Percentiles rank a stretch among this genome's conserved stretches.
Conservation (phyloP, 208 protist genomes). For the Trypanosoma grayi region DNA sequence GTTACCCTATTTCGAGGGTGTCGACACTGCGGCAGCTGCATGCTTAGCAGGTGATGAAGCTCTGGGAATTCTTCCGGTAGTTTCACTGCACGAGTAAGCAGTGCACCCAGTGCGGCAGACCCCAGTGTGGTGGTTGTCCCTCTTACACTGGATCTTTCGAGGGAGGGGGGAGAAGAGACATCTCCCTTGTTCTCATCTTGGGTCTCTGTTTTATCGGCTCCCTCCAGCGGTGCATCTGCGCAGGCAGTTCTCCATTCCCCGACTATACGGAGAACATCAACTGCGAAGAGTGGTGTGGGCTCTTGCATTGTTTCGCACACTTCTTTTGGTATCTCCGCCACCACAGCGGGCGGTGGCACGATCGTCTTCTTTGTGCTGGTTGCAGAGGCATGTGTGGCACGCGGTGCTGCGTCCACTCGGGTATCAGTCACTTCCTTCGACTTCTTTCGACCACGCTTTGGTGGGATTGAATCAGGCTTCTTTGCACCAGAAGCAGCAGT, state of each 20-base stretch:
- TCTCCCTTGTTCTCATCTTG: background rate
- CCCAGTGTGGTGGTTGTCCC: background rate
- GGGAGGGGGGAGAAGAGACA: background rate
- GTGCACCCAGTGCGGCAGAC: slow-evolving; percentile 2
- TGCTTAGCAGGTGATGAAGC: slow-evolving; percentile 10
- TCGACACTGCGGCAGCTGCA: background rate
- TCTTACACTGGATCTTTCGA: too few relatives aligned
- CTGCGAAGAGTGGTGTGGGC: background rate
- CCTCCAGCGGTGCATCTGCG: background rate
- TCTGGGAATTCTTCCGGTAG: slow-evolving; percentile 10
- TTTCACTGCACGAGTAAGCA: slow-evolving; percentile 11
- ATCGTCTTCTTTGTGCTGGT: background rate
- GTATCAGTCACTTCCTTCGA: background rate
- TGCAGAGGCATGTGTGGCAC: background rate
- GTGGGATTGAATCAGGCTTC: background rate
- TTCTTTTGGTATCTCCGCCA: background rate
- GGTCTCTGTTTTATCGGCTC: background rate
- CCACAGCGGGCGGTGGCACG: background rate
- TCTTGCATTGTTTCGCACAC: background rate
- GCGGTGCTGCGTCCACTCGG: background rate
- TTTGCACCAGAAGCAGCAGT: background rate
- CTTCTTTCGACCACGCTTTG: background rate
- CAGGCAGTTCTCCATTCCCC: slow-evolving; percentile 20
- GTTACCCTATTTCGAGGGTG: background rate
- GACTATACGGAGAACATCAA: slow-evolving; percentile 16